A percentile compares a stretch with the other conserved stretches of the same genome.
Conservation (phyloP, 805 yeast species). For the Priceomyces medius region DNA sequence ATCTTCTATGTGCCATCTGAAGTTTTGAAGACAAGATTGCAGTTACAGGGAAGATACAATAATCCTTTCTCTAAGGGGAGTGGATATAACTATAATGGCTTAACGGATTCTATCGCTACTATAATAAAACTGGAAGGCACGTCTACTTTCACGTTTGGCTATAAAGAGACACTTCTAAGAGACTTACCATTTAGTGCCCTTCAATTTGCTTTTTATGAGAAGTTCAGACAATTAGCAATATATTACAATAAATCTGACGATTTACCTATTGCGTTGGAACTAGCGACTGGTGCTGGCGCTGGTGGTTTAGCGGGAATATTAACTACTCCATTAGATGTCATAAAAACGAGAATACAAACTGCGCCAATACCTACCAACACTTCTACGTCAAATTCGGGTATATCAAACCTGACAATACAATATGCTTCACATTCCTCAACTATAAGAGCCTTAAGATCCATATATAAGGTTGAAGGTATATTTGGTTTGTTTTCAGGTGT, state of each 20-base stretch:
- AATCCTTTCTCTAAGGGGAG: constrained; percentile 68
- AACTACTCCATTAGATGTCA: constrained; percentile 90
- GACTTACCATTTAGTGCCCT: constrained; percentile 95
- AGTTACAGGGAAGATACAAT: constrained; percentile 84
- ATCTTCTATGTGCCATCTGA: constrained; percentile 93
- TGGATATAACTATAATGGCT: constrained; percentile 84
- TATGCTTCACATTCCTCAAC: constrained; percentile 26
- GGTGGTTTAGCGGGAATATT: constrained; percentile 89
- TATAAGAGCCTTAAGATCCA: constrained; percentile 29
- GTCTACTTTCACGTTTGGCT: constrained; percentile 79
- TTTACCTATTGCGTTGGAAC: constrained; percentile 59
- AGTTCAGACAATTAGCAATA: constrained; percentile 64
- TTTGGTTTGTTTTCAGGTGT: constrained; percentile 88
- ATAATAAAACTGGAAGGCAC: constrained; percentile 71
- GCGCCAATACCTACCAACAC: constrained; percentile 43
- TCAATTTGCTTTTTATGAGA: constrained; percentile 94
- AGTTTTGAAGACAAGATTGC: constrained; percentile 88
- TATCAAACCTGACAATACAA: constrained; percentile 7
- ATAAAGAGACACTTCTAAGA: constrained; percentile 87
- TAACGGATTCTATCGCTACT: constrained; percentile 65
- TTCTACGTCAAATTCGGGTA: background rate
- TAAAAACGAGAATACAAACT: constrained; percentile 91
- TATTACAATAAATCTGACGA: constrained; percentile 36
- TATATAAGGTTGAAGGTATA: constrained; percentile 73
- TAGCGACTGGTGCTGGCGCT: constrained; percentile 90